Evolutionary conservation across 2,329 filamentous ascomycete genomes (phyloP).

Genomic region (Trichoderma sp.): DNA sequence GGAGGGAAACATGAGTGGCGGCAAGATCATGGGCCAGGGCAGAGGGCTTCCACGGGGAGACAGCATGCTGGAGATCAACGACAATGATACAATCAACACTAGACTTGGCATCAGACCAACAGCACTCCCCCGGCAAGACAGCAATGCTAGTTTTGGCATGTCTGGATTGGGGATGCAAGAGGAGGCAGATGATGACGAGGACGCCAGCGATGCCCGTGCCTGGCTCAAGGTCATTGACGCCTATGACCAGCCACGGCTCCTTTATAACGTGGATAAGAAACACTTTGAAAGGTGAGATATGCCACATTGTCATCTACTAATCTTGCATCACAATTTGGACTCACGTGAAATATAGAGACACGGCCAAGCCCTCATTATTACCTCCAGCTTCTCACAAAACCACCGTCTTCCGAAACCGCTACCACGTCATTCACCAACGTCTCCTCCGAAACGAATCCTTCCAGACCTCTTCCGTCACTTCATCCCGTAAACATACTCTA

Average conservation of each 20-base stretch:
- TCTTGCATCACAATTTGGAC: background rate
- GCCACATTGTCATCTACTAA: background rate
- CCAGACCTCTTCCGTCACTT: conserved; percentile 73
- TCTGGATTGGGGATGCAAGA: conserved; percentile 52
- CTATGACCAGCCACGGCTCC: conserved; percentile 77
- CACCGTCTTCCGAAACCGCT: conserved; percentile 81
- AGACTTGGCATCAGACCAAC: conserved; percentile 52
- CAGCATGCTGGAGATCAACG: conserved; percentile 61
- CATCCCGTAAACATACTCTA: conserved; percentile 52
- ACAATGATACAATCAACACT: conserved; percentile 53
- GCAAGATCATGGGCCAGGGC: conserved; percentile 57
- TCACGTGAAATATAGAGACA: conserved; percentile 45
- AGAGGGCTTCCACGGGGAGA: conserved; percentile 53
- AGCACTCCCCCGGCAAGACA: conserved; percentile 55
- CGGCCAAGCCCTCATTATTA: conserved; percentile 66
- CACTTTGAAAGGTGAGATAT: conserved; percentile 75
- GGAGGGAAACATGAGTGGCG: conserved; percentile 87
- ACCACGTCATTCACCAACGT: conserved; percentile 88
- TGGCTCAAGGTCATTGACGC: conserved; percentile 85
- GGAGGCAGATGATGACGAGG: conserved; percentile 53
- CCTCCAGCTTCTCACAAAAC: conserved; percentile 81
- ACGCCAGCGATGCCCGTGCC: conserved; percentile 65
- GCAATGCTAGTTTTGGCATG: conserved; percentile 63
- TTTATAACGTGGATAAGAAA: conserved; percentile 78
- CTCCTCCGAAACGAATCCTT: conserved; percentile 92